Percentiles rank a stretch among this genome's conserved stretches.
Evolutionary conservation across 208 protist species (phyloP).

Genomic region (Kentomonas sorsogonicus): DNA sequence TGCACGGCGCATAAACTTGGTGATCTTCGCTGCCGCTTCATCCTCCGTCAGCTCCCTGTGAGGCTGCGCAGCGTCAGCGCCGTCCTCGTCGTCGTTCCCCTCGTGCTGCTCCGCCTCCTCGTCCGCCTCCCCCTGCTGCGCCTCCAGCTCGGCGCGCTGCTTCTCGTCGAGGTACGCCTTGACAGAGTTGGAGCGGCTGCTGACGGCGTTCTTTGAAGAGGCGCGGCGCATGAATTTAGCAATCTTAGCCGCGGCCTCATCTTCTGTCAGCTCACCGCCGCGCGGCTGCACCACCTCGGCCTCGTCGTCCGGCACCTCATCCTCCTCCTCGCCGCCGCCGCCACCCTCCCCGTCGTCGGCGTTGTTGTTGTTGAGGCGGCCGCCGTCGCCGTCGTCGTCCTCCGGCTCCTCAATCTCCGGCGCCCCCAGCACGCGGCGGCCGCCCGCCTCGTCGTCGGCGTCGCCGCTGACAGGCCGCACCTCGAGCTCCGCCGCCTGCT

Average conservation of each 20-base stretch:
- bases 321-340: no score
- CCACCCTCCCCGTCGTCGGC: no score
- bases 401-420: neutral
- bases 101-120: neutral
- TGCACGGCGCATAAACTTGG: no score
- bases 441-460: constrained; percentile 2
- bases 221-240: no score
- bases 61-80: neutral
- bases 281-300: neutral
- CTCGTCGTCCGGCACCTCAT: no score
- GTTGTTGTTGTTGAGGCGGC: neutral
- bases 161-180: neutral
- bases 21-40: no score
- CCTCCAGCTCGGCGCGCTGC: neutral
- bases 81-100: neutral
- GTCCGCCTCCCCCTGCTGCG: neutral
- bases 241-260: neutral
- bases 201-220: no score
- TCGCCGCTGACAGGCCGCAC: constrained; percentile 8
- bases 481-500: neutral
- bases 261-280: constrained; percentile 7
- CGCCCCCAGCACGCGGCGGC: no score
- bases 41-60: constrained; percentile 1
- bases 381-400: neutral
- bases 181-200: no score